Conservation (phyloP, 2,329 filamentous ascomycete genomes). For the Fusarium gaditjirri region DNA sequence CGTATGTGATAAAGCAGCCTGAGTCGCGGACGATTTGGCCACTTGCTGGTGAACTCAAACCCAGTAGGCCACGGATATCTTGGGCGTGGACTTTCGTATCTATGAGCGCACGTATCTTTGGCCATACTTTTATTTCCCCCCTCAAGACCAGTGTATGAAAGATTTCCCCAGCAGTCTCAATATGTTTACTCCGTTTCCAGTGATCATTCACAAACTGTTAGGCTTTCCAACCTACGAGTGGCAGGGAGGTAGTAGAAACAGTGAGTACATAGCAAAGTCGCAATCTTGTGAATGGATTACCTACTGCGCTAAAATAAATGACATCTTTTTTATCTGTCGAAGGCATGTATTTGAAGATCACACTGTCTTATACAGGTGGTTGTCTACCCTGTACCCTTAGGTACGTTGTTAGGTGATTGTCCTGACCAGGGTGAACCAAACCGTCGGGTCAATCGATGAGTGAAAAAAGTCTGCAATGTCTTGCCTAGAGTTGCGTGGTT, state of each 20-base stretch:
- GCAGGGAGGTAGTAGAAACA: too few species aligned
- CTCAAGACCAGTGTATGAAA: too few species aligned
- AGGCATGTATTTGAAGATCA: not conserved
- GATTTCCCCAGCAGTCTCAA: too few species aligned
- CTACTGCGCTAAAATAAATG: not conserved
- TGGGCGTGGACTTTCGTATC: not conserved
- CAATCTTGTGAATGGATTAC: not conserved
- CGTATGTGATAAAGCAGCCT: not conserved
- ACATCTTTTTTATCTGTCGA: too few species aligned
- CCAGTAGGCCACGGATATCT: accelerated
- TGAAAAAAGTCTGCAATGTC: not conserved
- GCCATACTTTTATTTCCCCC: too few species aligned
- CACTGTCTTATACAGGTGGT: not conserved
- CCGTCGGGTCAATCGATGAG: not conserved
- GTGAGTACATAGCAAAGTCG: too few species aligned
- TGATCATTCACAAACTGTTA: too few species aligned
- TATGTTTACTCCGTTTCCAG: too few species aligned
- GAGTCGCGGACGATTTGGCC: not conserved
- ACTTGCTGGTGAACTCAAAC: not conserved
- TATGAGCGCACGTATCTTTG: too few species aligned
- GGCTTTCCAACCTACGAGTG: too few species aligned
- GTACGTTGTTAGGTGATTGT: not conserved
- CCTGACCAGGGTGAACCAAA: not conserved
- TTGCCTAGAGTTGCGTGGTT: not conserved
- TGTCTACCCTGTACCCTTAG: not conserved